Base-by-base conservation (phyloP, 768 basidiomycete species). In the Collybia mongolica region DNA sequence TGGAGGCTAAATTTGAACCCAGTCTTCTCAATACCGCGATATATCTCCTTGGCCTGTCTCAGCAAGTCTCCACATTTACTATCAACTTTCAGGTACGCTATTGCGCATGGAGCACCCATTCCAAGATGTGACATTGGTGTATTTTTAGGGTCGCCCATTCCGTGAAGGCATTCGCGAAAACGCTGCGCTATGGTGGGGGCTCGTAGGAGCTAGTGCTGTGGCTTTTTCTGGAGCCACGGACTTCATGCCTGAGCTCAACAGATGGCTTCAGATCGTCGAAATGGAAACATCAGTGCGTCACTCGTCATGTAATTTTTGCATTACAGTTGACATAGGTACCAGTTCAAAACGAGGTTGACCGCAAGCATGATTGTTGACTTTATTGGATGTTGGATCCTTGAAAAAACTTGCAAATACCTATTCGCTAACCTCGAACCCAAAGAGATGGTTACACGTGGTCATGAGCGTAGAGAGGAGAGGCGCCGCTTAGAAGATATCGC, bases 141-240 rank as follows among this genome's bases (percentile, higher is more conserved):
- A 17, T 46, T 32, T 45, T 1, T 62, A 90, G 81, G 97, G 97
- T 7, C 88, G 97, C 29, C 97, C 97, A 0, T 99, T 98, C 86
- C 86, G 97, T 28, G 97, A 99, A 70, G 93, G 93, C 32, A 98
- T 99, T 63, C 81, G 91, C 2, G 97, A 99, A 71, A 99, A 99
- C 68, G 73, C 86, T 2, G 89, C 93, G n/a, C 65, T 99, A 17
- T 98, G 82, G 68, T 98, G 86, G 75, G 97, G 97, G 20, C 82
- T 98, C 9, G 74, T 97, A 36, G 92, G 89, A 8, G 96, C 93
- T 23, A 84, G 84, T 47, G 80, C 83, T 2, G 95, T 99, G 5
- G 97, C 97, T 8, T 92, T 98, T 70, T 89, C 81, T 8, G 97
- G 97, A 24, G 83, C 96, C 5, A 93, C 91, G 0, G 93, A 99